These are phyloP conservation scores for Globisporangium perplexum DNA, from an alignment of 352 stramenopile genomes.

Conservation along the genomic window DNA sequence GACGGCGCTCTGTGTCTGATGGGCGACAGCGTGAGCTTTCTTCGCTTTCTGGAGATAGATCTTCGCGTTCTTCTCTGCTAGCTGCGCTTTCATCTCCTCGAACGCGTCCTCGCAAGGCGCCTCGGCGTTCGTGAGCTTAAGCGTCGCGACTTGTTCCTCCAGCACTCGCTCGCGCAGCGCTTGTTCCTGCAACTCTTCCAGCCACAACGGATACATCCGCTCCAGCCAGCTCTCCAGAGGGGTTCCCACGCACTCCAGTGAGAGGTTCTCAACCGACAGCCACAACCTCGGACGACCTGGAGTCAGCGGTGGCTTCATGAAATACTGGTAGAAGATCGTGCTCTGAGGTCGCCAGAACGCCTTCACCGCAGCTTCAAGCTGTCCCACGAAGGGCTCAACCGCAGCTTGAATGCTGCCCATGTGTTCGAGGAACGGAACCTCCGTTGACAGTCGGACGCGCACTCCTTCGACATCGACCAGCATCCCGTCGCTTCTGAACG, in stretches of 20 bases:
- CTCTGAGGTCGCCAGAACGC: slow-evolving; percentile 58
- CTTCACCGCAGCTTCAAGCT: slow-evolving; percentile 17
- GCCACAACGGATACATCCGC: slow-evolving; percentile 63
- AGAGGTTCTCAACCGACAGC: slow-evolving; percentile 39
- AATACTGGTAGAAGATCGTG: slow-evolving; percentile 58
- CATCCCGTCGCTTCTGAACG: slow-evolving; percentile 38
- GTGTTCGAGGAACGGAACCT: slow-evolving; percentile 33
- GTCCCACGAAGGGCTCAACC: slow-evolving; percentile 27
- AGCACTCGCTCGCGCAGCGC: slow-evolving; percentile 55
- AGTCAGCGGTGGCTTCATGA: slow-evolving; percentile 33
- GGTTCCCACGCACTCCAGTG: slow-evolving; percentile 39
- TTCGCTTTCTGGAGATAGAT: slow-evolving; percentile 60
- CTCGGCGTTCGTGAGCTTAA: slow-evolving; percentile 54
- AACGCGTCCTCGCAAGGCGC: slow-evolving; percentile 26
- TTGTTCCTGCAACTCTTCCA: slow-evolving; percentile 59
- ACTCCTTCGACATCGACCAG: slow-evolving; percentile 48
- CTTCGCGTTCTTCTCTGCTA: slow-evolving; percentile 52
- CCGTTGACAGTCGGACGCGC: slow-evolving; percentile 22
- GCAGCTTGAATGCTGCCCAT: slow-evolving; percentile 17
- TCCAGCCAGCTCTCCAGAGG: slow-evolving; percentile 67
- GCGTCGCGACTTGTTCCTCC: slow-evolving; percentile 47
- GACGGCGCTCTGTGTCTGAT: slow-evolving; percentile 6
- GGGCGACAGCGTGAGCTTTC: slow-evolving; percentile 17
- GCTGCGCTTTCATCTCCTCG: slow-evolving; percentile 39
- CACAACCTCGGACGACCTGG: slow-evolving; percentile 32